Conservation (phyloP, 352 stramenopile genomes). For the Ophiocytium majus region DNA sequence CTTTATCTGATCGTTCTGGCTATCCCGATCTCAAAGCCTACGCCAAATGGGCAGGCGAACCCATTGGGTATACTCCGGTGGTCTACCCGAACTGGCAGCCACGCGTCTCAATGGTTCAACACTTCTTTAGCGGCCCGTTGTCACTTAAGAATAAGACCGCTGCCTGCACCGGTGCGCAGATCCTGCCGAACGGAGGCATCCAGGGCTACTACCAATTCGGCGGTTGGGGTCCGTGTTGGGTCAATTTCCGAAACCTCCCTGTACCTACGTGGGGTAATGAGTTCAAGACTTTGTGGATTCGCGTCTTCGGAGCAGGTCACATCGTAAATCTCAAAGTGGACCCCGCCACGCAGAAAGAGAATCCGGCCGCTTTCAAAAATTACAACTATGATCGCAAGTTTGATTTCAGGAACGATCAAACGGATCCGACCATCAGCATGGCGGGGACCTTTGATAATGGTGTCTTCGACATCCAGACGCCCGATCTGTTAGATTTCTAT, state of each 20-base stretch:
- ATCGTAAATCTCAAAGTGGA: not conserved
- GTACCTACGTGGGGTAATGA: not conserved
- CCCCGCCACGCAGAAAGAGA: not conserved
- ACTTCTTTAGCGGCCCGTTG: not conserved
- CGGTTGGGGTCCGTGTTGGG: not conserved
- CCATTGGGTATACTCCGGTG: not conserved
- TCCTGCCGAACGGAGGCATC: not conserved
- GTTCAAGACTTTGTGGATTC: not conserved
- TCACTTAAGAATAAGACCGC: not conserved
- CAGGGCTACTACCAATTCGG: conserved; percentile 5
- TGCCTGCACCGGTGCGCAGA: not conserved
- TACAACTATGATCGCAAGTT: conserved; percentile 2
- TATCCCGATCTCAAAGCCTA: not conserved
- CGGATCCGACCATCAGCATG: not conserved
- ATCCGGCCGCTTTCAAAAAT: not conserved
- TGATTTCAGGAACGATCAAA: not conserved
- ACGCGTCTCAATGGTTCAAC: not conserved
- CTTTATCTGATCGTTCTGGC: not conserved
- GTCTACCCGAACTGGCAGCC: not conserved
- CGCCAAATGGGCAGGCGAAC: not conserved
- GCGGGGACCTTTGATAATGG: not conserved
- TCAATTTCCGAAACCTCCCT: not conserved
- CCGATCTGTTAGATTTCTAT: conserved; percentile 12
- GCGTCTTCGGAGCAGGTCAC: conserved; percentile 6
- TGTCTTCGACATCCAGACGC: not conserved